These are phyloP conservation scores for Apiospora saccharicola DNA, from an alignment of 2,329 filamentous ascomycete genomes.

Conservation along the genomic window DNA sequence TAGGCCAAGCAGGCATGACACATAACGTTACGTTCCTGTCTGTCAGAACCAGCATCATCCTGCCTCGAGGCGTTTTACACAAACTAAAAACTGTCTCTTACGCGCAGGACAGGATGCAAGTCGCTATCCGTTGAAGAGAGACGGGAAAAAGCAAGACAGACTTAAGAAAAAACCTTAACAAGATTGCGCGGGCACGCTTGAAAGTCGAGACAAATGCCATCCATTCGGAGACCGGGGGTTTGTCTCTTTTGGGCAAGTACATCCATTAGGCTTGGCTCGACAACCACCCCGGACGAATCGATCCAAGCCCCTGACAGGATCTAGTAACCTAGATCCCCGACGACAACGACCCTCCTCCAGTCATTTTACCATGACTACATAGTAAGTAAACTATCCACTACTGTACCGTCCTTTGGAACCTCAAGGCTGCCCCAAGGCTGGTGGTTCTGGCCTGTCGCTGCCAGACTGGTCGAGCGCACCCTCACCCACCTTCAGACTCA, in stretches of 20 bases:
- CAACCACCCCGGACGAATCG: conserved; percentile 7
- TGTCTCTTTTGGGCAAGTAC: conserved; percentile 3
- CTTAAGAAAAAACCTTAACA: neutral
- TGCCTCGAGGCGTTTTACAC: neutral
- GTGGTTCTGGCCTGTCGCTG: neutral
- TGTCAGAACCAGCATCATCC: neutral
- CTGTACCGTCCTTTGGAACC: neutral
- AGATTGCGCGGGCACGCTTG: neutral
- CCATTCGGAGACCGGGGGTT: neutral
- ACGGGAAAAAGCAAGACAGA: neutral
- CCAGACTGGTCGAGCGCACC: neutral
- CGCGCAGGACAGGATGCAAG: neutral
- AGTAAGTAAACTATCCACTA: neutral
- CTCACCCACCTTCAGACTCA: neutral
- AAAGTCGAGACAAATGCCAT: neutral
- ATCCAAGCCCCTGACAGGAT: conserved; percentile 17
- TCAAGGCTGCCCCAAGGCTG: neutral
- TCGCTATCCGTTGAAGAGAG: conserved; percentile 13
- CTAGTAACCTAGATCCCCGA: conserved; percentile 20
- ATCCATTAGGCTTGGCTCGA: neutral
- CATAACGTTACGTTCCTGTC: neutral
- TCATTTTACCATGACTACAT: neutral
- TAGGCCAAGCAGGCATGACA: conserved; percentile 5
- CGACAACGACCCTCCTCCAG: neutral
- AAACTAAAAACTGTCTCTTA: neutral